Base-by-base conservation (phyloP, 495 filamentous ascomycete genomes). In the Daldinia bambusicola region DNA sequence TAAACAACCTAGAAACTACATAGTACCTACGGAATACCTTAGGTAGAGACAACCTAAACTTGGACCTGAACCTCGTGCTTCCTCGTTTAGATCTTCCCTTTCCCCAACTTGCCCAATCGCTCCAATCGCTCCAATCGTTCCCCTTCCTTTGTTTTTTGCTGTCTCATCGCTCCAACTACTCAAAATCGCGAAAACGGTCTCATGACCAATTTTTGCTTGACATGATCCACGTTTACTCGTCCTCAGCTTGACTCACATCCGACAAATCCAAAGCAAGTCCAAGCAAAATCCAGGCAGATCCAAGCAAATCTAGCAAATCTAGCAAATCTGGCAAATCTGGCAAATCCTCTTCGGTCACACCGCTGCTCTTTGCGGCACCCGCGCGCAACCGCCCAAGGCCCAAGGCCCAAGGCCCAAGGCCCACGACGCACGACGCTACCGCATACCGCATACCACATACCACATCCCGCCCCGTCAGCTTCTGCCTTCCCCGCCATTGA, bases 391-490 rank as follows among this genome's bases (percentile, higher is more conserved):
- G 60, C 64, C 59, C 48, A 73, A 66, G 43, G 58, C 61, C 37
- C 56, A 68, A n/a, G n/a, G n/a, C n/a, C n/a, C n/a, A n/a, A n/a
- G n/a, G 60, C 64, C 59, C 48, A 73, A 66, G 43, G 58, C 61
- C 37, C 56, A 68, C 63, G 40, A 63, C 62, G 51, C 60, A 67
- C 61, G 41, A 68, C 70, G 70, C 61, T n/a, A 73, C 57, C 14
- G 55, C 65, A 66, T 56, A 73, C 57, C 31, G 55, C 66, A 73
- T 69, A 73, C 57, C 14, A 60, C 65, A 66, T 56, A 73, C 57
- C 31, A 60, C 66, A 73, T 69, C 70, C 70, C 70, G 70, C 70
- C 70, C 70, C 66, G 70, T 73, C 70, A 73, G 70, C 70, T 69
- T 69, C 70, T 66, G 61, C 65, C 61, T 73, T 69, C 70, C 70